phyloP scores from a whole-genome alignment of 1,284 basidiomycete genomes.

The Anthracocystis setariae region DNA sequence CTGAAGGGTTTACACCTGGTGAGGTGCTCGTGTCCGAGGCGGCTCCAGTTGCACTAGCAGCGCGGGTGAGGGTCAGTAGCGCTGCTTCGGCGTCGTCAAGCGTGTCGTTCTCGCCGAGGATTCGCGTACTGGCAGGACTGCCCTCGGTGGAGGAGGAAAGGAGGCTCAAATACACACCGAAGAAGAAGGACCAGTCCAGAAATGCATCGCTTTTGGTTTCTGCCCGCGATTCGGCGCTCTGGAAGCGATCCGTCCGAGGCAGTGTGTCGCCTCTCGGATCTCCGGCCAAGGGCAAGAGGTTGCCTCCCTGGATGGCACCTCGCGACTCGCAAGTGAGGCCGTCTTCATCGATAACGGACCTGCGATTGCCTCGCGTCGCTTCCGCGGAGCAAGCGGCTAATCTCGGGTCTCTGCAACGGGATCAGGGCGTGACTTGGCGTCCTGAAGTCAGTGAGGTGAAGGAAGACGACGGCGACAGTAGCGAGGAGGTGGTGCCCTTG shows the following conservation, averaged over 20 bases:
- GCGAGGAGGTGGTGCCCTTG: slow-evolving; percentile 55
- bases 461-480: slow-evolving; percentile 23
- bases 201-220: slow-evolving; percentile 14
- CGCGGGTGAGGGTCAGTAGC: not conserved
- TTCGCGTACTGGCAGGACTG: slow-evolving; percentile 40
- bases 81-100: slow-evolving; percentile 2
- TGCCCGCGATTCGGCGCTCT: slow-evolving; percentile 22
- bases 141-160: slow-evolving; percentile 37
- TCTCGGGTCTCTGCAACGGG: slow-evolving; percentile 13
- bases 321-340: slow-evolving; percentile 24
- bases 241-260: slow-evolving; percentile 11
- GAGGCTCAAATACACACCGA: slow-evolving; percentile 7
- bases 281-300: slow-evolving; percentile 20
- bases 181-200: slow-evolving; percentile 26
- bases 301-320: slow-evolving; percentile 49
- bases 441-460: slow-evolving; percentile 15
- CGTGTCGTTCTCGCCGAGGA: slow-evolving; percentile 35
- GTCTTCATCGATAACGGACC: slow-evolving; percentile 5
- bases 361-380: slow-evolving; percentile 8
- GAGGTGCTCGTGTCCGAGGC: slow-evolving; percentile 24
- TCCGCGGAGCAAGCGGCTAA: not conserved
- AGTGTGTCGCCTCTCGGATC: slow-evolving; percentile 17
- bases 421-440: slow-evolving; percentile 20
- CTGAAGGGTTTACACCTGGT: slow-evolving; percentile 28
- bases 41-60: not conserved